A percentile compares a stretch with the other conserved stretches of the same genome.
phyloP scores from a whole-genome alignment of 768 basidiomycete genomes.

The Serendipita vermifera region DNA sequence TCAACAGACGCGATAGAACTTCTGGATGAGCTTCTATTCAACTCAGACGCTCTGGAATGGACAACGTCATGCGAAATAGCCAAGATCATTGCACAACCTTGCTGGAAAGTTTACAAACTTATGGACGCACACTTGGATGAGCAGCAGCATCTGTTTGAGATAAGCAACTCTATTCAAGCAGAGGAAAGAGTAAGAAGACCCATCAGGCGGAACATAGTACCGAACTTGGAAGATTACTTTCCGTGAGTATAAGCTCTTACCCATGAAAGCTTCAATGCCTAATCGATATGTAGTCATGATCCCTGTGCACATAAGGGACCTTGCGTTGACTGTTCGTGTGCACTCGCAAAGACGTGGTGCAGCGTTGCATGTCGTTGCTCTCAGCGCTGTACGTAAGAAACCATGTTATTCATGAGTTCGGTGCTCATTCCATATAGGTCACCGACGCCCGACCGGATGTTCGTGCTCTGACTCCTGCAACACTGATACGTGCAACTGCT shows the following conservation, averaged over 20 bases:
- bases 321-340: not conserved
- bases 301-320: not conserved
- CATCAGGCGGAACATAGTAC: no score
- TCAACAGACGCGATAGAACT: not conserved
- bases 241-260: no score
- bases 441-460: not conserved
- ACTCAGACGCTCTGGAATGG: not conserved
- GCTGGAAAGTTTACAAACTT: not conserved
- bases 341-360: not conserved
- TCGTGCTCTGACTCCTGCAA: not conserved
- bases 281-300: no score
- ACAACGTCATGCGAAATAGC: constrained; percentile 3
- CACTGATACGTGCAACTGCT: not conserved
- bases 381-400: no score
- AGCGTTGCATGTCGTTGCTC: not conserved
- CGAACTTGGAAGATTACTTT: no score
- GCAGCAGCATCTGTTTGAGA: no score
- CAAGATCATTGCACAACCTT: not conserved
- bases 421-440: not conserved
- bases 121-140: no score
- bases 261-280: no score
- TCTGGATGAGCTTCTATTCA: not conserved
- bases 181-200: no score
- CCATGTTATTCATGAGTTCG: not conserved
- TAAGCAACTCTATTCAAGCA: no score